Conservation (phyloP, 2,329 filamentous ascomycete species). For the Penicillium olsonii region DNA sequence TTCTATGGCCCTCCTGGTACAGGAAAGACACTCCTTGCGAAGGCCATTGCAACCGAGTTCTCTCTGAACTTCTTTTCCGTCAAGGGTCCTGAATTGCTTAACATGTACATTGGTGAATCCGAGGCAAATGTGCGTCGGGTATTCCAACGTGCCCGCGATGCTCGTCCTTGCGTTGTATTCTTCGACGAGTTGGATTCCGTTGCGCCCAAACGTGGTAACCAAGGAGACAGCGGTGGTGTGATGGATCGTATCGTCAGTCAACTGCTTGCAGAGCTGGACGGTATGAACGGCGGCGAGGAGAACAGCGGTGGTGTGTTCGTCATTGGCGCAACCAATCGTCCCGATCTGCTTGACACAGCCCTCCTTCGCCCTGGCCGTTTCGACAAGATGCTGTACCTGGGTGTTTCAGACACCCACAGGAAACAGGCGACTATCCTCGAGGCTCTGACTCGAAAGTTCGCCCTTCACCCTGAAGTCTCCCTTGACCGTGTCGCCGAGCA, state of each 20-base stretch:
- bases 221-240: constrained; percentile 94
- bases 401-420: constrained; percentile 93
- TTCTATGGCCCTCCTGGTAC: constrained; percentile 99
- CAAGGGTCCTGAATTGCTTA: constrained; percentile 96
- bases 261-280: constrained; percentile 89
- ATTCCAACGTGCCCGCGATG: constrained; percentile 97
- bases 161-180: constrained; percentile 97
- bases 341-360: constrained; percentile 88
- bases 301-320: constrained; percentile 84
- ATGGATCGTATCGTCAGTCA: constrained; percentile 98
- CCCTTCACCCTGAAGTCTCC: constrained; percentile 75
- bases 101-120: constrained; percentile 99
- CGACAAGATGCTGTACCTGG: constrained; percentile 97
- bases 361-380: constrained; percentile 87
- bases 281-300: constrained; percentile 92
- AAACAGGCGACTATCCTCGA: constrained; percentile 95
- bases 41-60: constrained; percentile 98
- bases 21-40: constrained; percentile 98
- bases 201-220: constrained; percentile 93
- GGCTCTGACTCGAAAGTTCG: constrained; percentile 92
- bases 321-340: constrained; percentile 92
- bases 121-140: constrained; percentile 99
- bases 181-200: constrained; percentile 97
- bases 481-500: constrained; percentile 71
- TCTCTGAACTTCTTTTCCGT: constrained; percentile 99